Evolutionary conservation across 495 filamentous ascomycete genomes (phyloP).

Genomic region (Penicillium atrosanguineum): DNA sequence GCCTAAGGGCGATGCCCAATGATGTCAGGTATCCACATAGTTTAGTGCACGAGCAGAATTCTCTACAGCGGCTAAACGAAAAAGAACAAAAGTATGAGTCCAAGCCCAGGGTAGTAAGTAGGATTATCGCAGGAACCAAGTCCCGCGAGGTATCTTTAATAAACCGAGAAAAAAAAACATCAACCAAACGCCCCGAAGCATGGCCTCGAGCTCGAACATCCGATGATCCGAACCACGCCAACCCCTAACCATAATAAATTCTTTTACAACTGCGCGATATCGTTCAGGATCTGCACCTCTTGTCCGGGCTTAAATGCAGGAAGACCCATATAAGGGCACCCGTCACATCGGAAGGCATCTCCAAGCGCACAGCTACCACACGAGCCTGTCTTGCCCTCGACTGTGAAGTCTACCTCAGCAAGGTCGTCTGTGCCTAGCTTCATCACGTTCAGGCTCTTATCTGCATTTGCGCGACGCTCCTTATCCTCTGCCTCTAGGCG

Average conservation of each 20-base stretch:
- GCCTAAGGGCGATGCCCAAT: conserved; percentile 1
- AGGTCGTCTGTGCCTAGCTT: conserved; percentile 80
- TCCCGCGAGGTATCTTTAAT: conserved; percentile 15
- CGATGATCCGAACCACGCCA: neutral
- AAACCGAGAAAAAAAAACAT: conserved; percentile 3
- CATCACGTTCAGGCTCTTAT: conserved; percentile 54
- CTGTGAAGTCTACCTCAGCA: conserved; percentile 86
- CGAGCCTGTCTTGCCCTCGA: conserved; percentile 85
- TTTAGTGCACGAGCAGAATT: neutral
- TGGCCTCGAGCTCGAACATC: neutral
- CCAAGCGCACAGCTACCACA: conserved; percentile 92
- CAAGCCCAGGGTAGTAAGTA: neutral
- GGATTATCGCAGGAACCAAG: neutral
- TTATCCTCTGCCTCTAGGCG: conserved; percentile 77
- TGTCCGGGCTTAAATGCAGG: conserved; percentile 96
- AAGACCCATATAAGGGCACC: conserved; percentile 89
- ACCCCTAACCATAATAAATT: neutral
- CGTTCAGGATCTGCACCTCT: conserved; percentile 82
- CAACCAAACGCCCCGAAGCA: neutral
- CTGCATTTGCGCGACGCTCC: conserved; percentile 61
- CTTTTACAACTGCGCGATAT: conserved; percentile 74
- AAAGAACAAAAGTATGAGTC: neutral
- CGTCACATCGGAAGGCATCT: conserved; percentile 61
- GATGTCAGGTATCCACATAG: conserved; percentile 5
- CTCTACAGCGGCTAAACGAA: neutral